Percentiles rank a stretch among this genome's conserved stretches.
Evolutionary conservation across 306 rosid genomes (phyloP).

Genomic region (Pterocarpus santalinus): DNA sequence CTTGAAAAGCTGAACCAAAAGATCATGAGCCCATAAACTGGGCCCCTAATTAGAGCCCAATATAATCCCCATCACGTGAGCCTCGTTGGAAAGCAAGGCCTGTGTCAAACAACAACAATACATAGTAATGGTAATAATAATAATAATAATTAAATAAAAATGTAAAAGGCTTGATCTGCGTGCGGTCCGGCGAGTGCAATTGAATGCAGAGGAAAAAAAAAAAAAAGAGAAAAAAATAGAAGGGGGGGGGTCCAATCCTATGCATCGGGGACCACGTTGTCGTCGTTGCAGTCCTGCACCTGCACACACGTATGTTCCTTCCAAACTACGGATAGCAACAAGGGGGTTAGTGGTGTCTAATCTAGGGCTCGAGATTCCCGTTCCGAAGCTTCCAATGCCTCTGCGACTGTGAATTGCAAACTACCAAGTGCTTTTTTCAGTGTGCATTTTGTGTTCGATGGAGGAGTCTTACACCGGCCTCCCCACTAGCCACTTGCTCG

Average conservation of each 20-base stretch:
- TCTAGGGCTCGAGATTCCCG: slow-evolving; percentile 54
- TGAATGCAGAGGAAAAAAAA: not conserved
- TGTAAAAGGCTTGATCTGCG: not conserved
- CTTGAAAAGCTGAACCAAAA: not conserved
- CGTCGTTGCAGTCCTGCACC: slow-evolving; percentile 21
- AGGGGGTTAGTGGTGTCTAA: slow-evolving; percentile 9
- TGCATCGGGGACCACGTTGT: slow-evolving; percentile 19
- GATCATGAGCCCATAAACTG: not conserved
- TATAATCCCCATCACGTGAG: not conserved
- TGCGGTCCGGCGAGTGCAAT: not conserved
- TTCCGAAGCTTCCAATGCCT: slow-evolving; percentile 34
- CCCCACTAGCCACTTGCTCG: slow-evolving; percentile 95
- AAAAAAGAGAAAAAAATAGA: too few species aligned
- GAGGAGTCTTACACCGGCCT: slow-evolving; percentile 82
- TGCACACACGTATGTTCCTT: slow-evolving; percentile 47
- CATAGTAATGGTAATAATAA: not conserved
- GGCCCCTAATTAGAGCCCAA: slow-evolving; percentile 34
- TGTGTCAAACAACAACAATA: not conserved
- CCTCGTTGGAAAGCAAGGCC: slow-evolving; percentile 38
- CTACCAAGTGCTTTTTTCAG: not conserved
- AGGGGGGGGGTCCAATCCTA: slow-evolving; percentile 30
- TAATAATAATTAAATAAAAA: not conserved
- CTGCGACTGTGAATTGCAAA: not conserved
- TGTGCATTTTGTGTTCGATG: slow-evolving; percentile 51
- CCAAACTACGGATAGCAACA: slow-evolving; percentile 54